Percentiles rank a stretch among this genome's conserved stretches.
These are phyloP conservation scores for Eutreptiella sp. DNA, from an alignment of 208 protist genomes.

Conservation along the genomic window DNA sequence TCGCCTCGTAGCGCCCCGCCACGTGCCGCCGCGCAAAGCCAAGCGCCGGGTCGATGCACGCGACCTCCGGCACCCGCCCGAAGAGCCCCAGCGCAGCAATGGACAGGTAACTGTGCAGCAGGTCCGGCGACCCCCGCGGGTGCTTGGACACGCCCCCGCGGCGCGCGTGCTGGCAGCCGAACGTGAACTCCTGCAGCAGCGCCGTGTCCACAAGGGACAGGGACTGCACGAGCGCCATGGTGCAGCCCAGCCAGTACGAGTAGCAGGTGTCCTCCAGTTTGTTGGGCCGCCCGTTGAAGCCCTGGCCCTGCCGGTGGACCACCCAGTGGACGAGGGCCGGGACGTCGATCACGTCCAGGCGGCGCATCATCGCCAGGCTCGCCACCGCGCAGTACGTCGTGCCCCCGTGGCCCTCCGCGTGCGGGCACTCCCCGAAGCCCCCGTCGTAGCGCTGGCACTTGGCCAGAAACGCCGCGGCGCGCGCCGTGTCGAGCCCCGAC, in stretches of 20 bases:
- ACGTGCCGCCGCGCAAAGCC: too few relatives aligned
- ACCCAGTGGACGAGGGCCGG: conserved; percentile 11
- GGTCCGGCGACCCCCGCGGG: too few relatives aligned
- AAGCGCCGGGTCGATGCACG: too few relatives aligned
- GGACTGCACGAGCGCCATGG: conserved; percentile 23
- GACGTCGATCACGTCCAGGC: neutral
- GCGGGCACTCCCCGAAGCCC: conserved; percentile 50
- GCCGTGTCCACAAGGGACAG: too few relatives aligned
- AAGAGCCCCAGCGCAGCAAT: too few relatives aligned
- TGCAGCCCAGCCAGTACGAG: conserved; percentile 42
- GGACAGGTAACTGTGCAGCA: too few relatives aligned
- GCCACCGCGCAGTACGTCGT: conserved; percentile 70
- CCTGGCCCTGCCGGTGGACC: conserved; percentile 23
- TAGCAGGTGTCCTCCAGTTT: conserved; percentile 46
- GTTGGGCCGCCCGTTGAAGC: conserved; percentile 41
- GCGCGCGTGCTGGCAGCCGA: too few relatives aligned
- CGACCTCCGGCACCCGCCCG: too few relatives aligned
- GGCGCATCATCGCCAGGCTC: conserved; percentile 41
- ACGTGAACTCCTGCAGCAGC: too few relatives aligned
- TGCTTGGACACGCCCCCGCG: too few relatives aligned
- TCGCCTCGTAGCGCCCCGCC: too few relatives aligned
- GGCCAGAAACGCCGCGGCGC: conserved; percentile 39
- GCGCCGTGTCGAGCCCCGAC: conserved; percentile 42
- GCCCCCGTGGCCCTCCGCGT: conserved; percentile 45
- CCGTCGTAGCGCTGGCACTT: conserved; percentile 48